Conservation (phyloP, 371 early-diverging fungal species). For the Mortierella sp. region DNA sequence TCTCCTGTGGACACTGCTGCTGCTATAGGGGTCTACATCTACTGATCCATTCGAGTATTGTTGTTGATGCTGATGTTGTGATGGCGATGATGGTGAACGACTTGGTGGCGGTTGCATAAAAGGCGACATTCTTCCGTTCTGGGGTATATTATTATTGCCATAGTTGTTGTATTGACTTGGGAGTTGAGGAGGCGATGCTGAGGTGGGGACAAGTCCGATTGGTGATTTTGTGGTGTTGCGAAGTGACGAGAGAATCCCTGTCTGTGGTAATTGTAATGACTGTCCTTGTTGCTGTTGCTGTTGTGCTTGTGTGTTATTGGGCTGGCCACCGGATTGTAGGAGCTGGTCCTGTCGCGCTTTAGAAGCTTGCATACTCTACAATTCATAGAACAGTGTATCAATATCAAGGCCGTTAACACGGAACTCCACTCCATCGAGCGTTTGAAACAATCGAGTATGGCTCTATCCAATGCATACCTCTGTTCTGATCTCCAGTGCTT, state of each 20-base stretch:
- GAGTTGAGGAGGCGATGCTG: constrained; percentile 37
- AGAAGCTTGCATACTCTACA: constrained; percentile 75
- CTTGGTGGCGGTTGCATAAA: constrained; percentile 45
- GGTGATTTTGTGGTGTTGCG: constrained; percentile 56
- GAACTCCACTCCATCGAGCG: neutral
- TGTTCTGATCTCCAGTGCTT: constrained; percentile 91
- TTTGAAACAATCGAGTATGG: neutral
- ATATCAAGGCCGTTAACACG: neutral
- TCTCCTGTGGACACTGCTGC: constrained; percentile 46
- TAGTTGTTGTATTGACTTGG: constrained; percentile 19
- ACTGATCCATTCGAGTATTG: constrained; percentile 27
- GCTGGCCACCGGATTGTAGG: constrained; percentile 13
- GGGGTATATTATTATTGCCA: constrained; percentile 35
- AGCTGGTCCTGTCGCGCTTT: constrained; percentile 73
- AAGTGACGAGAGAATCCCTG: constrained; percentile 46
- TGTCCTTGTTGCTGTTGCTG: constrained; percentile 50
- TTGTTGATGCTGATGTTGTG: constrained; percentile 10
- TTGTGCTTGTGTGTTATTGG: constrained; percentile 11
- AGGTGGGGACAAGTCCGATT: constrained; percentile 51
- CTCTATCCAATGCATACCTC: constrained; percentile 60
- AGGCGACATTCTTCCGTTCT: constrained; percentile 64
- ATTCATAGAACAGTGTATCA: neutral
- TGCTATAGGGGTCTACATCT: constrained; percentile 41
- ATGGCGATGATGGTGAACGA: constrained; percentile 31
- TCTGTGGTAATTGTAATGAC: constrained; percentile 29